Percentiles rank a stretch among this genome's conserved stretches.
These are phyloP conservation scores for Syncephalis fuscata DNA, from an alignment of 371 early-diverging fungal species.

Conservation along the genomic window DNA sequence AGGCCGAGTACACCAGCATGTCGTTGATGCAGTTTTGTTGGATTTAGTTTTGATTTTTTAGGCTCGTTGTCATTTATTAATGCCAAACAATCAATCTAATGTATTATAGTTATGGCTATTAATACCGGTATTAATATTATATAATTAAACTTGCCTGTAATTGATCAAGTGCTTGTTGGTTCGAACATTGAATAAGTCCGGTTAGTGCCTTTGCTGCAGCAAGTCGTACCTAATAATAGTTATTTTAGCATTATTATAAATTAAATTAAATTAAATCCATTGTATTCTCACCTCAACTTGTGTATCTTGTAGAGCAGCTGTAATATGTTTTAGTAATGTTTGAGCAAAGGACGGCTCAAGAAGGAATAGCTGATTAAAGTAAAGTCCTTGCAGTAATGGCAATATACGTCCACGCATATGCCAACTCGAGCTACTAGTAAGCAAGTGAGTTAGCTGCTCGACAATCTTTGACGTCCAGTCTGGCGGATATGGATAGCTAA, in stretches of 20 bases:
- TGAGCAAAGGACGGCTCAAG: conserved; percentile 27
- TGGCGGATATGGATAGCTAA: conserved; percentile 34
- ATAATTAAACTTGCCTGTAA: neutral
- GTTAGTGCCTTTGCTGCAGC: conserved; percentile 60
- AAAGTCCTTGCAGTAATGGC: conserved; percentile 63
- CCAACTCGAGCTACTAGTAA: conserved; percentile 29
- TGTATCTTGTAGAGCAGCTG: conserved; percentile 41
- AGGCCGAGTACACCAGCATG: conserved; percentile 82
- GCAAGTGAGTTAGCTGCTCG: conserved; percentile 28
- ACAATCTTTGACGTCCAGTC: conserved; percentile 25
- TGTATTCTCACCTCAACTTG: conserved; percentile 45
- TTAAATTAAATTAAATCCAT: neutral
- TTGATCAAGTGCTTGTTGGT: conserved; percentile 10
- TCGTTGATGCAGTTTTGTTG: conserved; percentile 20
- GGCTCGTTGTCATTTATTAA: conserved; percentile 21
- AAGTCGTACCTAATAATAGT: too few species aligned
- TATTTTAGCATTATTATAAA: too few species aligned
- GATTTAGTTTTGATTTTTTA: conserved; percentile 18
- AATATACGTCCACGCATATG: conserved; percentile 48
- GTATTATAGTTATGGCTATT: neutral
- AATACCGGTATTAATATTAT: too few species aligned
- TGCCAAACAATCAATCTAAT: conserved; percentile 12
- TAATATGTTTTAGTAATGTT: conserved; percentile 43
- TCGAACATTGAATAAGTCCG: conserved; percentile 70
- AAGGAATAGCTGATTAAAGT: conserved; percentile 50